These are phyloP conservation scores for Circinella umbellata DNA, from an alignment of 371 early-diverging fungal species.

Conservation along the genomic window DNA sequence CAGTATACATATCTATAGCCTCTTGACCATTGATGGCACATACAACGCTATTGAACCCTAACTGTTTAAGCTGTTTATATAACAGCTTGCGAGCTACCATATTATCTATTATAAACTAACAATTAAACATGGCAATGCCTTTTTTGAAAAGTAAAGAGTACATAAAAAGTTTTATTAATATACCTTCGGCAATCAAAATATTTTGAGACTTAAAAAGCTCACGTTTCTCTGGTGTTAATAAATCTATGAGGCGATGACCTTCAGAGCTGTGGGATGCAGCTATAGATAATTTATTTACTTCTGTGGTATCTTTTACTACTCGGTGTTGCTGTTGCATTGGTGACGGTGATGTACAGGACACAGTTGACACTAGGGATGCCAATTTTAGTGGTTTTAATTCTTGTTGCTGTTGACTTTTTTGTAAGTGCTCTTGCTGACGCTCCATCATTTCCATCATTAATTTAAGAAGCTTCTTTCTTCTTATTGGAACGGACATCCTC, in stretches of 20 bases:
- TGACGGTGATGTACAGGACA: background rate
- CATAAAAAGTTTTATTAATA: no score
- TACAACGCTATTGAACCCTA: slow-evolving; percentile 43
- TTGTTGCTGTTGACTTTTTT: background rate
- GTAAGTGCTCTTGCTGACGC: background rate
- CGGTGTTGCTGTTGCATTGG: background rate
- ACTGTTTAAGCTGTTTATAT: slow-evolving; percentile 41
- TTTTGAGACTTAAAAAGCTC: slow-evolving; percentile 31
- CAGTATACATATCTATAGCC: slow-evolving; percentile 39
- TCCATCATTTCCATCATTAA: slow-evolving; percentile 33
- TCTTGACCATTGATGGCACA: slow-evolving; percentile 52
- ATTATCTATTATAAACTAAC: slow-evolving; percentile 27
- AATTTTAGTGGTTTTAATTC: background rate
- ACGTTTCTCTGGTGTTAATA: slow-evolving; percentile 26
- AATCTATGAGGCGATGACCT: slow-evolving; percentile 30
- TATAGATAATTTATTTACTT: background rate
- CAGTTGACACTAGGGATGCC: no score
- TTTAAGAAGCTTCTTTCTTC: slow-evolving; percentile 49
- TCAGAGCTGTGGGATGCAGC: background rate
- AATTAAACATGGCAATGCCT: no score
- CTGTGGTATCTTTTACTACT: background rate
- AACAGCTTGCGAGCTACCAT: slow-evolving; percentile 51
- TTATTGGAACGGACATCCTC: slow-evolving; percentile 56
- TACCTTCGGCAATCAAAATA: slow-evolving; percentile 48
- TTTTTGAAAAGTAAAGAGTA: no score